Evolutionary conservation across 768 basidiomycete genomes (phyloP).

Genomic region (button mushroom (Agaricus bisporus)): DNA sequence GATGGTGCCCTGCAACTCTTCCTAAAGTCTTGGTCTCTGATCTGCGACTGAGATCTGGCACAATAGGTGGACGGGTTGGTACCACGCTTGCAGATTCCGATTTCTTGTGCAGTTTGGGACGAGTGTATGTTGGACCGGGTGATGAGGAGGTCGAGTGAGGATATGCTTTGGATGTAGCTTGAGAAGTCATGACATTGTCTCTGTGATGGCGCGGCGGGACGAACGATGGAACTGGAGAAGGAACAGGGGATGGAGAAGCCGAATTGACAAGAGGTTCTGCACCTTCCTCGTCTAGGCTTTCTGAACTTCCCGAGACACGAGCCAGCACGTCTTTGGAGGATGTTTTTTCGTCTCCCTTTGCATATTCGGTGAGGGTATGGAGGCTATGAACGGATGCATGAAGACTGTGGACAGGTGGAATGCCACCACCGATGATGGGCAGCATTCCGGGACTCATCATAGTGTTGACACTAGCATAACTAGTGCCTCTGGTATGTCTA

Average conservation of each 20-base stretch:
- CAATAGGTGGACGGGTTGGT: background rate
- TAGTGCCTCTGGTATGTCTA: conserved; percentile 35
- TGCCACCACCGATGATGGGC: background rate
- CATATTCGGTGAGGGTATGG: conserved; percentile 53
- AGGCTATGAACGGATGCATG: conserved; percentile 54
- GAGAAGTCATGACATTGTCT: background rate
- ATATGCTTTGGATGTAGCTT: background rate
- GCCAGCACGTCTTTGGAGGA: background rate
- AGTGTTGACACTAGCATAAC: conserved; percentile 25
- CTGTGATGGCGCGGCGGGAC: background rate
- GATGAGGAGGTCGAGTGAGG: conserved; percentile 2
- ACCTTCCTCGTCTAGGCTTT: conserved; percentile 4
- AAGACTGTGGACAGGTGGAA: conserved; percentile 36
- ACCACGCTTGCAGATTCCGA: background rate
- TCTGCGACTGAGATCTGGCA: background rate
- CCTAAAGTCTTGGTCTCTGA: background rate
- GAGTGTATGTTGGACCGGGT: background rate
- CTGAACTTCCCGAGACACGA: conserved; percentile 1
- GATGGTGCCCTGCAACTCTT: background rate
- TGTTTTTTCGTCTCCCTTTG: conserved; percentile 24
- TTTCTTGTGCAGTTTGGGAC: conserved; percentile 4
- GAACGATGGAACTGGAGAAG: background rate
- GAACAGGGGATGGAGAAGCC: background rate
- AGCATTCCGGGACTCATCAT: conserved; percentile 2
- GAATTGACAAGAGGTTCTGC: background rate